A percentile compares a stretch with the other conserved stretches of the same genome.
Conservation (phyloP, 805 yeast species). For the Cyberlindnera euphorbiae region DNA sequence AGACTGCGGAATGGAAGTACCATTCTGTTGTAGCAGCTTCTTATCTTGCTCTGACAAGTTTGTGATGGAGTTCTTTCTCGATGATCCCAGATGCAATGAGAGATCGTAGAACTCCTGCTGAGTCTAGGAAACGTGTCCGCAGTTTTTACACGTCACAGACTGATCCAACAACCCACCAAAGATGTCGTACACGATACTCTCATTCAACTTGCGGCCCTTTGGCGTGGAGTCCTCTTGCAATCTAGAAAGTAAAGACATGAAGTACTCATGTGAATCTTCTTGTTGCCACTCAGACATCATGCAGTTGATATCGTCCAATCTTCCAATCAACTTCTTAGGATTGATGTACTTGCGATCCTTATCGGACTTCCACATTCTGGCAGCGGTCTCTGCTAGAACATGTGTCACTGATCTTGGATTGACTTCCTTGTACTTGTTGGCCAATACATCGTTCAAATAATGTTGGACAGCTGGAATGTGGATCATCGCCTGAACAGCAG, state of each 20-base stretch:
- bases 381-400: conserved; percentile 62
- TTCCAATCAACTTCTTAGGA: conserved; percentile 67
- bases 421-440: conserved; percentile 47
- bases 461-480: conserved; percentile 91
- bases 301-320: conserved; percentile 81
- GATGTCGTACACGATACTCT: conserved; percentile 82
- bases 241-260: conserved; percentile 84
- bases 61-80: conserved; percentile 21
- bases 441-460: conserved; percentile 63
- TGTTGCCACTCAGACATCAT: conserved; percentile 98
- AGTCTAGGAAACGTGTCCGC: conserved; percentile 81
- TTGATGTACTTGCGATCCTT: conserved; percentile 46
- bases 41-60: conserved; percentile 7
- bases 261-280: conserved; percentile 96
- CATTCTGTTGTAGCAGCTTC: conserved; percentile 5
- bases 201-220: conserved; percentile 75
- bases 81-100: conserved; percentile 58
- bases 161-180: conserved; percentile 91
- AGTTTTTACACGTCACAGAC: conserved; percentile 74
- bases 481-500: conserved; percentile 86
- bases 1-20: conserved; percentile 8
- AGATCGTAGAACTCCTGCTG: conserved; percentile 92
- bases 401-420: conserved; percentile 57
- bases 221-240: conserved; percentile 93
- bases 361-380: conserved; percentile 55